These are phyloP conservation scores for Ustilago sp. DNA, from an alignment of 1,284 basidiomycete genomes.

Conservation along the genomic window DNA sequence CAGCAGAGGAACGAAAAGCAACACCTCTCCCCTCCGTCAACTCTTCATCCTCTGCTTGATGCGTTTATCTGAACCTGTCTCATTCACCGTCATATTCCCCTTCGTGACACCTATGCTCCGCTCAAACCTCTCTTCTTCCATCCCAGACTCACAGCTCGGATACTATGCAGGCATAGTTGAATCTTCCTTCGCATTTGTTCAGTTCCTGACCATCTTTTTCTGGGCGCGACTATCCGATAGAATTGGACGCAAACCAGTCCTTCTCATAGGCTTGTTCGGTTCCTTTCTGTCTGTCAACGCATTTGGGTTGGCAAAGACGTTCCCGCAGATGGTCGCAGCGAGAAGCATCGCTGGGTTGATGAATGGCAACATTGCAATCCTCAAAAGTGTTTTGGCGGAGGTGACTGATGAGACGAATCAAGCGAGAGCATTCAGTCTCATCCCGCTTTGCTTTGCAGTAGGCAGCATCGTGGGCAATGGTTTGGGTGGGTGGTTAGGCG, in stretches of 20 bases:
- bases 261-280: conserved; percentile 69
- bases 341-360: conserved; percentile 56
- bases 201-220: conserved; percentile 70
- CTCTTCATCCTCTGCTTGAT: conserved; percentile 71
- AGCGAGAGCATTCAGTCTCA: conserved; percentile 57
- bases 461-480: conserved; percentile 53
- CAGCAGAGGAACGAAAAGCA: conserved; percentile 6
- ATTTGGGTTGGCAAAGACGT: conserved; percentile 69
- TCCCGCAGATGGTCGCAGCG: conserved; percentile 66
- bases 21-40: conserved; percentile 74
- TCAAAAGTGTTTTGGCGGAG: conserved; percentile 57
- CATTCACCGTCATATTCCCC: conserved; percentile 80
- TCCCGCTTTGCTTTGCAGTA: conserved; percentile 56
- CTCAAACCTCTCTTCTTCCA: conserved; percentile 28
- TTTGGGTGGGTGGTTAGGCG: conserved; percentile 64
- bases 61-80: conserved; percentile 73
- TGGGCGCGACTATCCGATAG: conserved; percentile 69
- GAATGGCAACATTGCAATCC: conserved; percentile 59
- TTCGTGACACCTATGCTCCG: conserved; percentile 75
- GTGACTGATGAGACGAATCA: conserved; percentile 60
- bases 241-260: conserved; percentile 70
- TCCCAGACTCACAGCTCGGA: conserved; percentile 45
- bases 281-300: conserved; percentile 66
- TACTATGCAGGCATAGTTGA: conserved; percentile 77
- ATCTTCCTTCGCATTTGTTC: conserved; percentile 68